Evolutionary conservation across 805 yeast species (phyloP).

Genomic region (Yamadazyma takamatsuzukensis): DNA sequence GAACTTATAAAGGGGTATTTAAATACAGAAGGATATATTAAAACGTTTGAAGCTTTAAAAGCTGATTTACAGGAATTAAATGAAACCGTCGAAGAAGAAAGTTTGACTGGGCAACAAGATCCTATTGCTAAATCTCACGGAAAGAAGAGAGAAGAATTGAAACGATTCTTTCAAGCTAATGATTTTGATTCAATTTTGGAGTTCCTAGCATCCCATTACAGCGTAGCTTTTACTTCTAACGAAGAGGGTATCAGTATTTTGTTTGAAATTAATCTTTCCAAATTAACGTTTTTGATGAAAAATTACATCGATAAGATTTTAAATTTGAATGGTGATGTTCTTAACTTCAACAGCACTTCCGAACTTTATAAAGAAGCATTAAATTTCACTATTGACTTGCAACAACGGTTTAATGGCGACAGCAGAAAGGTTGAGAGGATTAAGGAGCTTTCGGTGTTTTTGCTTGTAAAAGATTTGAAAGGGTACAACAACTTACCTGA

Average conservation of each 20-base stretch:
- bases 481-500: slow-evolving; percentile 20
- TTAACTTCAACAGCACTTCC: slow-evolving; percentile 7
- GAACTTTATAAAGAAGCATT: slow-evolving; percentile 18
- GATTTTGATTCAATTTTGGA: slow-evolving; percentile 22
- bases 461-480: slow-evolving; percentile 18
- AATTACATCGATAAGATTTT: slow-evolving; percentile 14
- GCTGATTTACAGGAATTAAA: slow-evolving; percentile 25
- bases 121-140: slow-evolving; percentile 20
- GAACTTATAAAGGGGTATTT: slow-evolving; percentile 36
- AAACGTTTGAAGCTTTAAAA: slow-evolving; percentile 31
- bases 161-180: slow-evolving; percentile 16
- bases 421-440: slow-evolving; percentile 9
- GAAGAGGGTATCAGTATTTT: slow-evolving; percentile 12
- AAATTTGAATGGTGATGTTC: slow-evolving; percentile 10
- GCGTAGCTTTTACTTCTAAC: slow-evolving; percentile 8
- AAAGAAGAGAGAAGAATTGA: slow-evolving; percentile 21
- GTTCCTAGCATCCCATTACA: slow-evolving; percentile 19
- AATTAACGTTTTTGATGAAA: slow-evolving; percentile 21
- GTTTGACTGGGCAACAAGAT: too few relatives aligned
- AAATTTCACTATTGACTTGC: slow-evolving; percentile 16
- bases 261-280: slow-evolving; percentile 24
- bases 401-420: slow-evolving; percentile 10
- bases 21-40: slow-evolving; percentile 35
- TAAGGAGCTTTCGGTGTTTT: slow-evolving; percentile 18
- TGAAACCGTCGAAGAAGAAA: not conserved